Conservation (phyloP, 2,329 filamentous ascomycete species). For the Penicillium sp. region DNA sequence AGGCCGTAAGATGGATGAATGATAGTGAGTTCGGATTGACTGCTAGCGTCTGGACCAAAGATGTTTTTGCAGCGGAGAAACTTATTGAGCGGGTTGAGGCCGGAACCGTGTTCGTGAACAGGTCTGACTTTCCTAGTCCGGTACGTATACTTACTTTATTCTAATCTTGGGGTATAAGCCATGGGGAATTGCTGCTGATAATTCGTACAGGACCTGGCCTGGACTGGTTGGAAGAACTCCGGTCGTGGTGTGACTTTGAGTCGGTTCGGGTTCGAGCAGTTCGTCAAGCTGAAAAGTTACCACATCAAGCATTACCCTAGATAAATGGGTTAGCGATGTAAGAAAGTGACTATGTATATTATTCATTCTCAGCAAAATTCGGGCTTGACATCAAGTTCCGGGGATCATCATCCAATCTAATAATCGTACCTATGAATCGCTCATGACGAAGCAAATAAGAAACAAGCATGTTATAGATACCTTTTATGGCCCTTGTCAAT, state of each 20-base stretch:
- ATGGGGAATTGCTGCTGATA: neutral
- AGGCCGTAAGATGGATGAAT: slow-evolving; percentile 84
- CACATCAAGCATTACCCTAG: slow-evolving; percentile 77
- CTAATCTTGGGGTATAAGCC: no score
- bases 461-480: neutral
- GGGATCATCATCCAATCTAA: neutral
- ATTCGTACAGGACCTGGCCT: slow-evolving; percentile 71
- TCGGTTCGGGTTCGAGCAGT: slow-evolving; percentile 88
- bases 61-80: slow-evolving; percentile 67
- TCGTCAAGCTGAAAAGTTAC: slow-evolving; percentile 93
- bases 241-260: slow-evolving; percentile 87
- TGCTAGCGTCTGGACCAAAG: slow-evolving; percentile 96
- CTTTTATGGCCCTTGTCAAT: neutral
- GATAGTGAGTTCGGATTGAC: slow-evolving; percentile 91
- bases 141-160: slow-evolving; percentile 52
- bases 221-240: slow-evolving; percentile 97
- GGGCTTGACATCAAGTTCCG: neutral
- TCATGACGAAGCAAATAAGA: no score
- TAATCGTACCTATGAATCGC: neutral
- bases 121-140: slow-evolving; percentile 85
- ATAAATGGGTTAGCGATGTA: slow-evolving; percentile 24
- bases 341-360: no score
- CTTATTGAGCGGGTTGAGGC: slow-evolving; percentile 79
- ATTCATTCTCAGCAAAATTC: neutral
- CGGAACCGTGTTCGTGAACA: slow-evolving; percentile 93